phyloP scores from a whole-genome alignment of 345 rosid genomes.

The Gossypium stocksii region DNA sequence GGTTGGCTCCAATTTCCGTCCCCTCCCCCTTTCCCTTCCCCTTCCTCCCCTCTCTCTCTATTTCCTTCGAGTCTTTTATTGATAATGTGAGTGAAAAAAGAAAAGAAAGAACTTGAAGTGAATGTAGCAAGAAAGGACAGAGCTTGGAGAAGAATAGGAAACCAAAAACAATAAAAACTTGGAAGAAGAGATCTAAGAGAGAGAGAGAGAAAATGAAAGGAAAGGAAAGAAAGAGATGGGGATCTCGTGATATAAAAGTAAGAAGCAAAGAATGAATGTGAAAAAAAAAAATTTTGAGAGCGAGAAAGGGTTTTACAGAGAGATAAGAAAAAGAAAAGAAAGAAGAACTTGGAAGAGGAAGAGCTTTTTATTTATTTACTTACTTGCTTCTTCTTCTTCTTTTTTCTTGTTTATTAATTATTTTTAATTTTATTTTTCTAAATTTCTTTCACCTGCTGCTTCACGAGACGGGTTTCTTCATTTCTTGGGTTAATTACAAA shows the following conservation, averaged over 20 bases:
- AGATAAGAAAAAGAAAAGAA: conserved; percentile 13
- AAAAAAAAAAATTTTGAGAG: conserved; percentile 11
- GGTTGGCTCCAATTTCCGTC: conserved; percentile 6
- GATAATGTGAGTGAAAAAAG: conserved; percentile 35
- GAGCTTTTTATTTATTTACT: not conserved
- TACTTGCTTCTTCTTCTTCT: not conserved
- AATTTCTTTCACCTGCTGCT: conserved; percentile 25
- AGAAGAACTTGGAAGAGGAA: not conserved
- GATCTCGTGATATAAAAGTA: conserved; percentile 73
- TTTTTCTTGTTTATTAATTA: not conserved
- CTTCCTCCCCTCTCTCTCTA: not conserved
- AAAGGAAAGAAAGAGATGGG: conserved; percentile 31
- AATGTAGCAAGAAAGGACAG: not conserved
- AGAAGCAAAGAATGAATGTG: conserved; percentile 68
- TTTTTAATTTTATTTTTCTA: not conserved
- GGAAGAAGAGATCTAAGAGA: conserved; percentile 27
- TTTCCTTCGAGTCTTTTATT: not conserved
- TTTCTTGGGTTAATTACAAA: not conserved
- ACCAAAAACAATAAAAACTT: not conserved
- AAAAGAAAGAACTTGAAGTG: not conserved
- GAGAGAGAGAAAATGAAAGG: conserved; percentile 16
- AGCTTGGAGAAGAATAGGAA: conserved; percentile 11
- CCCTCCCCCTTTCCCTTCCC: conserved; percentile 5
- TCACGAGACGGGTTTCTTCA: conserved; percentile 37
- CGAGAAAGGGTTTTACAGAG: conserved; percentile 28